Percentiles rank a stretch among this genome's conserved stretches.
Conservation (phyloP, 768 basidiomycete genomes). For the Naganishia onofrii region DNA sequence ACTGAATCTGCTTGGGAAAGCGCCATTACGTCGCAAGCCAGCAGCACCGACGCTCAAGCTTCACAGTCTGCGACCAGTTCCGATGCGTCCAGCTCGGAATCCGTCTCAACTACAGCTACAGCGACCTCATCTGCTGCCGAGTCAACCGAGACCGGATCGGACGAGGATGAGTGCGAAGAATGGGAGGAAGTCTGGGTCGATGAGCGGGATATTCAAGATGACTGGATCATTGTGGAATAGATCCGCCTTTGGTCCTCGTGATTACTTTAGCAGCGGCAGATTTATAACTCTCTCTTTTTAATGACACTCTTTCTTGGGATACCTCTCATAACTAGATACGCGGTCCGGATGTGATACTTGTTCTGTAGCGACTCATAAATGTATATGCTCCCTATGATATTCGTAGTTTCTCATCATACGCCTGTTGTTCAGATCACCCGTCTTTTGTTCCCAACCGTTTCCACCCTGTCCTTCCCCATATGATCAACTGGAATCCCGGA, state of each 20-base stretch:
- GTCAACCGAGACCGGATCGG: slow-evolving; percentile 2
- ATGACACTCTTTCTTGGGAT: slow-evolving; percentile 21
- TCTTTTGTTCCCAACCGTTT: too few species aligned
- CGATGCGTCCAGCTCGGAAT: slow-evolving; percentile 1
- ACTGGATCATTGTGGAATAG: slow-evolving; percentile 30
- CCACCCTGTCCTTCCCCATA: too few species aligned
- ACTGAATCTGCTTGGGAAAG: slow-evolving; percentile 13
- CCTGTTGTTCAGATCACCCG: too few species aligned
- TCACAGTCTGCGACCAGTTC: slow-evolving; percentile 12
- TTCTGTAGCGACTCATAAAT: slow-evolving; percentile 5
- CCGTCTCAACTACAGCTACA: not conserved
- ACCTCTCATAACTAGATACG: slow-evolving; percentile 5
- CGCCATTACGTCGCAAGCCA: not conserved
- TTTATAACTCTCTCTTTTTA: slow-evolving; percentile 3
- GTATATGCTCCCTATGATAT: slow-evolving; percentile 16
- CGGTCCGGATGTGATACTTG: not conserved
- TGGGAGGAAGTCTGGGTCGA: slow-evolving; percentile 32
- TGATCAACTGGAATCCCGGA: not conserved
- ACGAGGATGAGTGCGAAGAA: slow-evolving; percentile 26
- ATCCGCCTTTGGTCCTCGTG: not conserved
- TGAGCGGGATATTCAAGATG: slow-evolving; percentile 29
- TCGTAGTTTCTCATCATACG: not conserved
- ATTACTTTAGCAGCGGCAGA: not conserved
- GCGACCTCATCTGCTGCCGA: slow-evolving; percentile 10
- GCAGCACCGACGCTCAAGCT: not conserved